Evolutionary conservation across 805 yeast genomes (phyloP).

Genomic region (Pachysolen tannophilus): DNA sequence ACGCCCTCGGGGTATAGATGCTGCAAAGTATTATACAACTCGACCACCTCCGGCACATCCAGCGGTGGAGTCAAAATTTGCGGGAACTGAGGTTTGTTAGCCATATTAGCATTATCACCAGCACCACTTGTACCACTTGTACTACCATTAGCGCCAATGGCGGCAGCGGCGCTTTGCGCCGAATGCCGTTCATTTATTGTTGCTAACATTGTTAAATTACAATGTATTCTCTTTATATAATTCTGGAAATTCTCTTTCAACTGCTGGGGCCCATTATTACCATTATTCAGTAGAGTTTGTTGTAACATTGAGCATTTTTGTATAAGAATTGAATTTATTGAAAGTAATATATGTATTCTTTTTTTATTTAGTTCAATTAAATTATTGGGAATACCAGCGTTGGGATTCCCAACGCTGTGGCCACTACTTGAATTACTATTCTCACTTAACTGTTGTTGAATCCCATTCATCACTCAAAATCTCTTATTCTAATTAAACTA

Average conservation of each 20-base stretch:
- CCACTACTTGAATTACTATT: too few species aligned
- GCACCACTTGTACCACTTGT: too few species aligned
- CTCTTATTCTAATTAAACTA: too few species aligned
- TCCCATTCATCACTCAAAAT: too few species aligned
- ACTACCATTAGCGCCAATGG: too few species aligned
- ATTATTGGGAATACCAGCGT: too few species aligned
- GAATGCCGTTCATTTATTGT: constrained; percentile 28
- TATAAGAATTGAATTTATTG: constrained; percentile 25
- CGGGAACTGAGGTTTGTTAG: constrained; percentile 30
- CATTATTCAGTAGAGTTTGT: constrained; percentile 11
- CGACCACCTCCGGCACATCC: constrained; percentile 45
- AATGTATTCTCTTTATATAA: constrained; percentile 27
- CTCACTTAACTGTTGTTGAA: too few species aligned
- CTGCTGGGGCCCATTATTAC: constrained; percentile 14
- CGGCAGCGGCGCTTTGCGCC: constrained; percentile 9
- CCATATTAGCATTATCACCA: constrained; percentile 17
- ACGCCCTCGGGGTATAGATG: constrained; percentile 47
- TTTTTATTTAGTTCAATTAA: constrained; percentile 22
- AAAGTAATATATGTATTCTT: constrained; percentile 24
- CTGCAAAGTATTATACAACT: constrained; percentile 37
- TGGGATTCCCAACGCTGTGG: too few species aligned
- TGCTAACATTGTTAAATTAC: constrained; percentile 26
- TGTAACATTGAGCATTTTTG: constrained; percentile 23
- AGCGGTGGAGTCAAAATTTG: constrained; percentile 45
- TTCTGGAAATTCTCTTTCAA: constrained; percentile 23